phyloP scores from a whole-genome alignment of 345 rosid genomes.

The Clausena lansium region DNA sequence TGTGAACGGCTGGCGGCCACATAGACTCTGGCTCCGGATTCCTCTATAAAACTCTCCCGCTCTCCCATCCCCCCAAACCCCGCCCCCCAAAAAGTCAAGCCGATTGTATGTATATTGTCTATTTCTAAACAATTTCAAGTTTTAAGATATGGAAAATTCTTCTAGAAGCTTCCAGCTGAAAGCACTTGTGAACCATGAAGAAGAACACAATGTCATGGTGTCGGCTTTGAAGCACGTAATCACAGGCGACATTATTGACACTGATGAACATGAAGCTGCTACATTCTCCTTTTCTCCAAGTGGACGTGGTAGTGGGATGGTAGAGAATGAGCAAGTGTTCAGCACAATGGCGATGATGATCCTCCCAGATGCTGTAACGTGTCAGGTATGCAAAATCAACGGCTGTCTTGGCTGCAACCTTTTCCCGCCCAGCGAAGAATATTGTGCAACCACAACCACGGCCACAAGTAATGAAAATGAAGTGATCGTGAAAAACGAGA shows the following conservation, averaged over 20 bases:
- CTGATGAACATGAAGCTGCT: background rate
- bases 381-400: constrained; percentile 17
- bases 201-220: constrained; percentile 26
- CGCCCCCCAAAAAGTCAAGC: too few species aligned
- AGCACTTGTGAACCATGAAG: background rate
- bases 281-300: background rate
- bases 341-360: background rate
- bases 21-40: background rate
- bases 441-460: background rate
- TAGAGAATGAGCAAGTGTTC: background rate
- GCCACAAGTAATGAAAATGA: too few species aligned
- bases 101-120: too few species aligned
- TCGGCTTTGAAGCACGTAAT: constrained; percentile 29
- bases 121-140: background rate
- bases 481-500: background rate
- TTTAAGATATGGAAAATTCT: background rate
- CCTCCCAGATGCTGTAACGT: constrained; percentile 8
- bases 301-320: background rate
- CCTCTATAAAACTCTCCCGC: background rate
- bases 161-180: background rate
- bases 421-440: constrained; percentile 6
- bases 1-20: background rate
- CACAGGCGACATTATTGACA: background rate
- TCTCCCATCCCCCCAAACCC: too few species aligned
- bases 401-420: constrained; percentile 14